Base-by-base conservation (phyloP, 495 filamentous ascomycete species). In the Amphirosellinia nigrospora region DNA sequence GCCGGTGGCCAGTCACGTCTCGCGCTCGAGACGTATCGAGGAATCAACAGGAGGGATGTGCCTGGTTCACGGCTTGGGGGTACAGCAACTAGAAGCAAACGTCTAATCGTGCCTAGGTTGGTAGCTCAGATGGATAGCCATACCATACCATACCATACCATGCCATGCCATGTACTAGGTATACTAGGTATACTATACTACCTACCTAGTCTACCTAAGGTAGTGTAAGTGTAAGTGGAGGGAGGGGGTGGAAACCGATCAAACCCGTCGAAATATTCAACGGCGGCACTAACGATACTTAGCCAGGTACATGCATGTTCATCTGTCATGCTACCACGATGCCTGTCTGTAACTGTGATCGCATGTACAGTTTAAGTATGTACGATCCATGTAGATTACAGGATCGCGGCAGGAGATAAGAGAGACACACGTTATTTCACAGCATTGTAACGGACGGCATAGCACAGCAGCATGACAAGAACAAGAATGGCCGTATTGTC, bases 21-120 rank as follows among this genome's bases (percentile, higher is more conserved):
- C 68, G 60, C 68, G 70, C 28, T 72, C 65, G 66, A 63, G 69
- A 30, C 73, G 46, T 65, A 50, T 66, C 36, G 62, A 56, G 58
- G 72, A 69, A 74, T 72, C 67, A 73, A 76, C 77, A 71, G 59
- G 41, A 74, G 72, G 79, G 79, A 80, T 79, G 73, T 75, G 75
- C 76, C 81, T 79, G 80, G 79, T 76, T 80, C 74, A 73, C 63
- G 62, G 70, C 70, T 71, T 59, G 62, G 74, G 66, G 74, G 74
- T 64, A 64, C 69, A 58, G 68, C 26, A 66, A 66, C 70, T 55
- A 65, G 73, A 71, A 73, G 61, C n/a, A 71, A 73, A 73, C 67
- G 73, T 72, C 70, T 72, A 75, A 68, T 71, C 74, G 75, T 76
- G 77, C 78, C 74, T 72, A 82, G 81, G 82, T 83, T 74, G 75